Evolutionary conservation across 805 yeast species (phyloP), one percentile per base, ranked within the genome.

Genomic region (Kurtzmaniella fragi): DNA sequence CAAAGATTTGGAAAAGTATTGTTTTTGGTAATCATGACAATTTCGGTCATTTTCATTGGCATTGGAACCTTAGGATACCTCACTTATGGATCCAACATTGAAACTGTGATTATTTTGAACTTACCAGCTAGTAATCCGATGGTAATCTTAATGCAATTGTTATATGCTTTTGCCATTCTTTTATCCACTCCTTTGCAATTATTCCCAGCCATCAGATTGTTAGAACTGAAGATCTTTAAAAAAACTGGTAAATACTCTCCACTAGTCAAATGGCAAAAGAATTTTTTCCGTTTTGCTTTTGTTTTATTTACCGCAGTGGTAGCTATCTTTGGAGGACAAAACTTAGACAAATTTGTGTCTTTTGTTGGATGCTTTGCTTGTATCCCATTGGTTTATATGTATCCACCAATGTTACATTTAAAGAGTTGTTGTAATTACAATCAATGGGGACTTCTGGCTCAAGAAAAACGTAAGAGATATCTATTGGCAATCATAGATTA

Each of bases 291-390:
- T 44, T 59, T 76, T 2, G 29, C 59, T 0, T 70, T 80, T 38
- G 90, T 85, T 0, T 35, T 71, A 0, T 42, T 69, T 2, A 80
- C 85, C 2, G 71, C 82, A 1, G 45, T 66, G 11, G 67, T 81
- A 42, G 88, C 93, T 0, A 75, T 77, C 44, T 68, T 70, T 44
- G 91, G 91, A 0, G 83, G 89, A 1, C 67, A 74, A 41, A 77
- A 83, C 49, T 62, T 85, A 44, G 93, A 85, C 54, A 71, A 67
- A 45, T 82, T 85, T 61, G 91, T 85, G 9, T 80, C 90, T 2
- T 79, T 85, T 53, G 84, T 85, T 38, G 95, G 95, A 3, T 82
- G 89, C 38, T 82, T 85, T 62, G 90, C 91, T 1, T 85, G 95
- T 52, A 82, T 85, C 40, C 95, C 95, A 2, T 71, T 85, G 63